These are phyloP conservation scores for Leucosporidium yakuticum DNA, from an alignment of 768 basidiomycete species.

Conservation along the genomic window DNA sequence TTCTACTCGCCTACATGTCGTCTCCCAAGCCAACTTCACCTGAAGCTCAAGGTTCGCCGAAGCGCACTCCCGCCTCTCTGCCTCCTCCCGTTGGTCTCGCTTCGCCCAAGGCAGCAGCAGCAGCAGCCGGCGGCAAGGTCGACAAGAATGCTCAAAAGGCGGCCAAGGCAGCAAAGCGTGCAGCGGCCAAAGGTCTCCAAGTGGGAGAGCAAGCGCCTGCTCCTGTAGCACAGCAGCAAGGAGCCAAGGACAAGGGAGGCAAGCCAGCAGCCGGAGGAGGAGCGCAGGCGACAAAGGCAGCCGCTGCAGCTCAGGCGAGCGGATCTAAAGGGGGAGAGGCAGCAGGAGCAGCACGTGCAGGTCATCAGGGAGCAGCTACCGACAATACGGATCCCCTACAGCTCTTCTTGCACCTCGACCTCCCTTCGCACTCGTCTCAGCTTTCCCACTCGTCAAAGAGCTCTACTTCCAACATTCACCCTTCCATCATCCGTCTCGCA, in stretches of 20 bases:
- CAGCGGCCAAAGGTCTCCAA: constrained; percentile 3
- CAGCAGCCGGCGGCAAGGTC: constrained; percentile 2
- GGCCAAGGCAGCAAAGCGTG: constrained; percentile 20
- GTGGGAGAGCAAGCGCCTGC: background rate
- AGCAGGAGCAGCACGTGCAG: background rate
- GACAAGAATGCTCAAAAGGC: constrained; percentile 18
- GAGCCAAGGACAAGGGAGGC: too few relatives aligned
- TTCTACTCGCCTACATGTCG: background rate
- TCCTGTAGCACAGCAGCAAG: background rate
- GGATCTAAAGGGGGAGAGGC: background rate
- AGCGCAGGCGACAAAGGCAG: background rate
- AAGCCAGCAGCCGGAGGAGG: background rate
- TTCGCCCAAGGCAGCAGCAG: background rate
- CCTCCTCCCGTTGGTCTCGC: background rate
- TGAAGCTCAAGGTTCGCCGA: background rate
- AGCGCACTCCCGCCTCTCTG: background rate
- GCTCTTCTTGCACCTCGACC: constrained; percentile 38
- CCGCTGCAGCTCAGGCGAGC: background rate
- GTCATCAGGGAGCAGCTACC: background rate
- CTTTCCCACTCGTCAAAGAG: constrained; percentile 75
- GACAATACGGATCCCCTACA: constrained; percentile 23
- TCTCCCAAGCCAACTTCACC: background rate
- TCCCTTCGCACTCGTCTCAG: constrained; percentile 43
- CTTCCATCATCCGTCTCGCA: constrained; percentile 75
- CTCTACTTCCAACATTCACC: constrained; percentile 84